Evolutionary conservation across 768 basidiomycete genomes (phyloP).

Genomic region (Xanthoconium stramineum): DNA sequence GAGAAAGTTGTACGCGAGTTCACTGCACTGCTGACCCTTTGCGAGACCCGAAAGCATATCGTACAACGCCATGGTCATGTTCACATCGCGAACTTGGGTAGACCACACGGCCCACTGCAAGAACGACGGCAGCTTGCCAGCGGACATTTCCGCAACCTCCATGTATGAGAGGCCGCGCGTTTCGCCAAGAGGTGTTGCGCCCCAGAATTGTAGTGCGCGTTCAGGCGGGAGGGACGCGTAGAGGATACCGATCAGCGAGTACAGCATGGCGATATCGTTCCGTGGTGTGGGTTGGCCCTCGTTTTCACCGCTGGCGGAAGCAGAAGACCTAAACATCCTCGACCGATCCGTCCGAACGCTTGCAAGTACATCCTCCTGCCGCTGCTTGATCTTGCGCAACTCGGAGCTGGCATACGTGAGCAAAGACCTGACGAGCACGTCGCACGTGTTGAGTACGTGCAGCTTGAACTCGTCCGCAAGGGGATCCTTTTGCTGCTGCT

Average conservation of each 20-base stretch:
- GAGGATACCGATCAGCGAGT: slow-evolving; percentile 77
- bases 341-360: slow-evolving; percentile 63
- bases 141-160: slow-evolving; percentile 57
- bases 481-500: slow-evolving; percentile 34
- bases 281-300: slow-evolving; percentile 54
- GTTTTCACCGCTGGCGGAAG: slow-evolving; percentile 39
- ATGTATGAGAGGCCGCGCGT: slow-evolving; percentile 46
- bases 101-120: slow-evolving; percentile 91
- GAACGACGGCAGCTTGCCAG: slow-evolving; percentile 68
- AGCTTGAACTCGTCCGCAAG: slow-evolving; percentile 44
- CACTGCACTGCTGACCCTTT: slow-evolving; percentile 81
- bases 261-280: slow-evolving; percentile 82
- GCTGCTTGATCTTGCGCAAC: slow-evolving; percentile 80
- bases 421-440: slow-evolving; percentile 65
- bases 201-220: slow-evolving; percentile 84
- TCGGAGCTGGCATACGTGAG: slow-evolving; percentile 79
- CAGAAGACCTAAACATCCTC: slow-evolving; percentile 45
- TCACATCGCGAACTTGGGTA: slow-evolving; percentile 67
- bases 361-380: slow-evolving; percentile 83
- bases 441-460: slow-evolving; percentile 63
- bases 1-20: slow-evolving; percentile 87
- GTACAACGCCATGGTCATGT: slow-evolving; percentile 76
- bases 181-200: slow-evolving; percentile 49
- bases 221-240: slow-evolving; percentile 74
- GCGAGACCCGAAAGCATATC: slow-evolving; percentile 87